Conservation (phyloP, 352 stramenopile species). For the Globisporangium emineosum region DNA sequence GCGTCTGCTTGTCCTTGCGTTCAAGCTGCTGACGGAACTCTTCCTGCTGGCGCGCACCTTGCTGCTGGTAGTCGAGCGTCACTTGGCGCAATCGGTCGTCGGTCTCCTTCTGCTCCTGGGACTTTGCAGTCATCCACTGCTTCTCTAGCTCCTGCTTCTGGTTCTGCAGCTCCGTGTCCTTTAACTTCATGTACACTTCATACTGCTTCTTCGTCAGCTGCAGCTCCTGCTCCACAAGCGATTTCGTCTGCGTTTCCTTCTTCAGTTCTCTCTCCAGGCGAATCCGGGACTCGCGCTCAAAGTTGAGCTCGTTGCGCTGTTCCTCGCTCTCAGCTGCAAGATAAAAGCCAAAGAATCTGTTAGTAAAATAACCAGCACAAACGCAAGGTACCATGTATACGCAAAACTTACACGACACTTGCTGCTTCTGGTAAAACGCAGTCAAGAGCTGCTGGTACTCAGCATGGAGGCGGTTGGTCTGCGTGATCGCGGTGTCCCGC, state of each 20-base stretch:
- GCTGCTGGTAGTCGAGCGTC: conserved; percentile 28
- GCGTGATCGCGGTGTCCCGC: conserved; percentile 61
- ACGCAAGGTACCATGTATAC: too few relatives aligned
- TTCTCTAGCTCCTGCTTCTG: conserved; percentile 42
- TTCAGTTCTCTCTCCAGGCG: conserved; percentile 58
- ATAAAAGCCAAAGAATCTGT: conserved; percentile 1
- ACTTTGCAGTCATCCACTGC: conserved; percentile 29
- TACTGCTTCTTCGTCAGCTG: conserved; percentile 69
- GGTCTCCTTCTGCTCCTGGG: conserved; percentile 31
- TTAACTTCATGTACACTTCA: conserved; percentile 57
- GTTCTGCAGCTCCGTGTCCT: conserved; percentile 51
- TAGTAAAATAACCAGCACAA: neutral
- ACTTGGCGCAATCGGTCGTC: conserved; percentile 44
- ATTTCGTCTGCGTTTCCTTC: conserved; percentile 52
- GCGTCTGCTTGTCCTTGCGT: conserved; percentile 27
- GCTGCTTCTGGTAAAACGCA: conserved; percentile 76
- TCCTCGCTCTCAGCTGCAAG: conserved; percentile 42
- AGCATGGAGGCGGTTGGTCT: conserved; percentile 65
- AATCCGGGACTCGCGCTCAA: conserved; percentile 56
- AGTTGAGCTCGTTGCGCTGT: conserved; percentile 52
- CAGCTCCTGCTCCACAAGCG: conserved; percentile 69
- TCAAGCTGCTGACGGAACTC: conserved; percentile 37
- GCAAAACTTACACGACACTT: conserved; percentile 38
- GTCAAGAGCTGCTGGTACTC: conserved; percentile 75
- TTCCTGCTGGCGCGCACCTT: conserved; percentile 24